Evolutionary conservation across 768 basidiomycete species (phyloP).

Genomic region (Naganishia vaughanmartiniae): DNA sequence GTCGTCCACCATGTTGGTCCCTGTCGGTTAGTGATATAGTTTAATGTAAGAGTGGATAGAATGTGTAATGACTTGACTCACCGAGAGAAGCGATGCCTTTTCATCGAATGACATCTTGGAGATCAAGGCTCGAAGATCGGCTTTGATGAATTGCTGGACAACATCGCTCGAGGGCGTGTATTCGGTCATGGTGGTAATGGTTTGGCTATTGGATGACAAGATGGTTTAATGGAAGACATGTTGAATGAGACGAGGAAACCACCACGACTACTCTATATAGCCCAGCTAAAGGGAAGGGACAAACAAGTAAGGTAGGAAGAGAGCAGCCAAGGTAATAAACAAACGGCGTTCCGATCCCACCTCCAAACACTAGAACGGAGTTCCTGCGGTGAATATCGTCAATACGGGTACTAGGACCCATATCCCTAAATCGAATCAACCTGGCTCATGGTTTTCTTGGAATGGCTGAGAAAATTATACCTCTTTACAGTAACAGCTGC

Average conservation of each 20-base stretch:
- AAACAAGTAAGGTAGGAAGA: neutral
- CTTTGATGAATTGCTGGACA: neutral
- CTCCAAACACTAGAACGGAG: too few relatives aligned
- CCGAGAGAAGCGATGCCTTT: neutral
- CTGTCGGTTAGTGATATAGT: neutral
- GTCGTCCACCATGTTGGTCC: conserved; percentile 26
- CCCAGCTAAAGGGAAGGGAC: too few relatives aligned
- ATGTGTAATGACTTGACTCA: neutral
- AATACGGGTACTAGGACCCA: too few relatives aligned
- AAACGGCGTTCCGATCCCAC: neutral
- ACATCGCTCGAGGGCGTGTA: conserved; percentile 1
- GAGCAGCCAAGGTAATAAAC: conserved; percentile 2
- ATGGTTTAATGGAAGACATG: too few relatives aligned
- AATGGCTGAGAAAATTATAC: too few relatives aligned
- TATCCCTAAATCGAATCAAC: too few relatives aligned
- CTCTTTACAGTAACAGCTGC: too few relatives aligned
- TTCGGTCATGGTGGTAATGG: neutral
- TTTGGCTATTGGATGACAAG: too few relatives aligned
- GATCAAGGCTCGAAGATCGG: neutral
- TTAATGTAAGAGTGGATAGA: neutral
- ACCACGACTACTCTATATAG: too few relatives aligned
- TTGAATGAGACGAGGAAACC: too few relatives aligned
- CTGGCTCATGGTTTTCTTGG: too few relatives aligned
- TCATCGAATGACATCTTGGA: neutral
- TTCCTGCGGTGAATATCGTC: too few relatives aligned